Evolutionary conservation across 139 green algal species (phyloP), one percentile per base, ranked within the genome.

Genomic region (Chara braunii): DNA sequence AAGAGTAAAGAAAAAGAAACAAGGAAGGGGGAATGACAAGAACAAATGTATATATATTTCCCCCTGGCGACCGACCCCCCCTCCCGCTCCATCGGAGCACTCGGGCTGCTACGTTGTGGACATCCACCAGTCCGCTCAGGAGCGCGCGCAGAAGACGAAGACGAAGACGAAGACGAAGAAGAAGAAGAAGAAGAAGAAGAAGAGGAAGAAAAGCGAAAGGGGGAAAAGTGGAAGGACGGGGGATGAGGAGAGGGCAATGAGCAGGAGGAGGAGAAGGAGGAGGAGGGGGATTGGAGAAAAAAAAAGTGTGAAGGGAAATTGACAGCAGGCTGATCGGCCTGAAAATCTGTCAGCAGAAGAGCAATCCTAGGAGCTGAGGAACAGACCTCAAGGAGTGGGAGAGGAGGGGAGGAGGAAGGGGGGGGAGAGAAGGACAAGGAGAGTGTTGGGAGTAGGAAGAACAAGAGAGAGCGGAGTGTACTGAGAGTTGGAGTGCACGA

Each of bases 341-440:
- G 40, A 48, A 18, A 48, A 48, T 68, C 43, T 28, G 43, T 68
- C 43, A 24, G 6, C 5, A 14, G 45, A 55, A 14, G 33, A 40
- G 45, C 8, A 6, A 14, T 55, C 29, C 33, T 40, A 7, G n/a
- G n/a, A 48, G n/a, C 40, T 26, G n/a, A 48, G n/a, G 40, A 18
- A 48, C 40, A 48, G 40, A 18, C 18, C 18, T 48, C n/a, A 26
- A 26, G 40, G n/a, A 48, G n/a, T n/a, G 40, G n/a, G n/a, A 30
- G 45, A 55, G 45, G 8, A 55, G 8, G 45, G 7, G 45, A 55
- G 5, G 45, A 7, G 35, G 35, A 55, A 55, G 45, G 45, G 29
- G 45, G 35, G 7, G 45, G n/a, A n/a, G 45, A 28, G 45, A 55
- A 7, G 45, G n/a, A n/a, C n/a, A n/a, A n/a, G n/a, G n/a, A n/a